phyloP scores from a whole-genome alignment of 208 protist genomes.

The Leishmania major region DNA sequence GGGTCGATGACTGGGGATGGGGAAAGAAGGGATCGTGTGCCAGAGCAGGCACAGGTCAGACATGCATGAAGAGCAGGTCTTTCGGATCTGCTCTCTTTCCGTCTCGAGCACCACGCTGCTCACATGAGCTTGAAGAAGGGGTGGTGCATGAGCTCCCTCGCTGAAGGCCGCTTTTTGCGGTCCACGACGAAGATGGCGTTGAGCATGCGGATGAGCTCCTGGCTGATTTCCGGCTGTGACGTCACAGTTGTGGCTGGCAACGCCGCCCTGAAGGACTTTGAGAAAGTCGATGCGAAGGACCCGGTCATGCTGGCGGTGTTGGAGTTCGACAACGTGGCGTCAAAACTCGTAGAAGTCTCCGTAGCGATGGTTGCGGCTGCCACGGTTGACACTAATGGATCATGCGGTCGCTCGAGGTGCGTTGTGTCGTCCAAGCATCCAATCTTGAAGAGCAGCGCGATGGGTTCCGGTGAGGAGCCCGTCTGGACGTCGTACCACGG shows the following conservation, averaged over 20 bases:
- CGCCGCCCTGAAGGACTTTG: background rate
- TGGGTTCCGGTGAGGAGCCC: constrained; percentile 22
- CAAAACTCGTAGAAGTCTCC: background rate
- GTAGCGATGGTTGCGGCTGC: constrained; percentile 1
- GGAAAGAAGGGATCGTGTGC: no score
- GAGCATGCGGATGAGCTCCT: constrained; percentile 45
- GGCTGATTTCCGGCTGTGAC: background rate
- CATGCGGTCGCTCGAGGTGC: constrained; percentile 40
- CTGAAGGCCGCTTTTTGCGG: constrained; percentile 46
- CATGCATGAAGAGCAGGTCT: no score
- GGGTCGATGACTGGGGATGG: no score
- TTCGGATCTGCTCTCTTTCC: background rate
- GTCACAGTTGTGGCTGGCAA: background rate
- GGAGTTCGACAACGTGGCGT: background rate
- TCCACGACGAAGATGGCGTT: constrained; percentile 49
- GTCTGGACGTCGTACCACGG: constrained; percentile 55
- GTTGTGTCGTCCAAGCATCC: constrained; percentile 42
- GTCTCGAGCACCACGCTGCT: background rate
- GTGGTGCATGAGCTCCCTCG: constrained; percentile 57
- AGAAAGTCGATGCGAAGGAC: background rate
- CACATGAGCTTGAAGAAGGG: constrained; percentile 39
- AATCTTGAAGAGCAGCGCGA: constrained; percentile 69
- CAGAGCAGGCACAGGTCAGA: no score
- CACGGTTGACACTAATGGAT: constrained; percentile 17
- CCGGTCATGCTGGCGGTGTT: background rate